phyloP scores from a whole-genome alignment of 2,329 filamentous ascomycete genomes.

The Chaetomium strumarium region DNA sequence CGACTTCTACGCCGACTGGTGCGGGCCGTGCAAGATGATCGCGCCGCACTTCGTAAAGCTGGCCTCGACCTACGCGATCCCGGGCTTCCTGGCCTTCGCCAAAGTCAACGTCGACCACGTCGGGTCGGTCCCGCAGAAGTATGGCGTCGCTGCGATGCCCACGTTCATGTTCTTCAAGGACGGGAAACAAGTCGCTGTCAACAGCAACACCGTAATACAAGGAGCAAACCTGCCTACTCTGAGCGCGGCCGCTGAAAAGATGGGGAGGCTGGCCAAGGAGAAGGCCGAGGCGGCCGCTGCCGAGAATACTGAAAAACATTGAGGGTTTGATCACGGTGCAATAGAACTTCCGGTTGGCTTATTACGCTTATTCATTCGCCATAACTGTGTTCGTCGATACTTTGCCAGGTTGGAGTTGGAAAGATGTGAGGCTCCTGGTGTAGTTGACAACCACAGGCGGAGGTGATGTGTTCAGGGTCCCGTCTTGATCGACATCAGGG shows the following conservation, averaged over 20 bases:
- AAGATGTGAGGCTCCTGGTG: not conserved
- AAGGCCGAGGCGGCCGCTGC: constrained; percentile 24
- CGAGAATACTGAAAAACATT: constrained; percentile 1
- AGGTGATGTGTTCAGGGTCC: not conserved
- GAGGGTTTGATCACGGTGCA: no score
- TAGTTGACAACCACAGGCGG: not conserved
- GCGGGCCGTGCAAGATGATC: constrained; percentile 55
- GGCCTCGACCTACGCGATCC: constrained; percentile 35
- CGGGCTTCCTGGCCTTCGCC: constrained; percentile 46
- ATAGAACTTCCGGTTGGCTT: no score
- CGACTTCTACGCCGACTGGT: constrained; percentile 57
- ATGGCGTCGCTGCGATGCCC: constrained; percentile 51
- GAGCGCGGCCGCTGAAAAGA: constrained; percentile 32
- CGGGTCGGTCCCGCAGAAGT: constrained; percentile 43
- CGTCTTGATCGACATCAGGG: not conserved
- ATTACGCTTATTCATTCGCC: no score
- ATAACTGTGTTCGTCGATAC: no score
- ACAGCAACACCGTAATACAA: constrained; percentile 33
- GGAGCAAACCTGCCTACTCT: constrained; percentile 32
- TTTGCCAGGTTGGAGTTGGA: not conserved
- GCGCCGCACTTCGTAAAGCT: constrained; percentile 48
- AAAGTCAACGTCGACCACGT: constrained; percentile 55
- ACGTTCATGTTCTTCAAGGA: constrained; percentile 57
- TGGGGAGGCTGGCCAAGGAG: constrained; percentile 33
- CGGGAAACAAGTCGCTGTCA: constrained; percentile 40